A percentile compares a stretch with the other conserved stretches of the same genome.
Evolutionary conservation across 2,329 filamentous ascomycete genomes (phyloP).

Genomic region (Nannizziopsis barbatae): DNA sequence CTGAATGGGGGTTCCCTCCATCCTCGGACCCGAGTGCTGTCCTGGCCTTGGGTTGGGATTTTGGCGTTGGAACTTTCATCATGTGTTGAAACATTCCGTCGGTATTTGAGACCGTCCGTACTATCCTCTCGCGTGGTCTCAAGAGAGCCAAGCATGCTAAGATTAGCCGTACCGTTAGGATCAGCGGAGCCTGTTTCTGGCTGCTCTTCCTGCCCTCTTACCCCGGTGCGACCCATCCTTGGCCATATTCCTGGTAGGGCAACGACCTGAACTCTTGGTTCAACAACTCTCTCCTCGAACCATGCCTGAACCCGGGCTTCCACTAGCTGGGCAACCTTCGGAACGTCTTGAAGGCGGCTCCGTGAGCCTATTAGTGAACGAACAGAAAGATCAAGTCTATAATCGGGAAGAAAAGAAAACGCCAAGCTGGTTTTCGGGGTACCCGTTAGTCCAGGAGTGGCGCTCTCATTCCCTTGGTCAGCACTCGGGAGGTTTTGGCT

Average conservation of each 20-base stretch:
- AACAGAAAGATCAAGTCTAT: conserved; percentile 54
- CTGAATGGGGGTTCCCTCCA: conserved; percentile 24
- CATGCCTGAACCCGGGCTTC: conserved; percentile 54
- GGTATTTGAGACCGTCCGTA: conserved; percentile 27
- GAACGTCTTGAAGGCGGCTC: conserved; percentile 52
- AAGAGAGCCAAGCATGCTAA: conserved; percentile 5
- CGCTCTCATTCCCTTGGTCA: conserved; percentile 8
- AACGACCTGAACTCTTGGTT: conserved; percentile 55
- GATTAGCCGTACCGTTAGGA: neutral
- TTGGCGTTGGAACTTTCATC: neutral
- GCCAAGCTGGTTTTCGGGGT: conserved; percentile 74
- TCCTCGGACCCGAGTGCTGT: neutral
- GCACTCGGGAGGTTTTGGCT: neutral
- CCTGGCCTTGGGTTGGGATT: conserved; percentile 1
- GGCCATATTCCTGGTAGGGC: conserved; percentile 53
- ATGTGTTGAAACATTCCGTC: neutral
- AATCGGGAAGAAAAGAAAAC: conserved; percentile 68
- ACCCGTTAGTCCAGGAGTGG: conserved; percentile 28
- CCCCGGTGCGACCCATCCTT: conserved; percentile 41
- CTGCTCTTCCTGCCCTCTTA: conserved; percentile 34
- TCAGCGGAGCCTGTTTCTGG: conserved; percentile 15
- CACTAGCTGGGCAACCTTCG: conserved; percentile 55
- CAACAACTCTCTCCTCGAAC: conserved; percentile 57
- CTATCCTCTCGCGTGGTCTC: conserved; percentile 18
- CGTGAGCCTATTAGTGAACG: conserved; percentile 53